phyloP scores from a whole-genome alignment of 139 green algal species.

The Nannochloris sp. region DNA sequence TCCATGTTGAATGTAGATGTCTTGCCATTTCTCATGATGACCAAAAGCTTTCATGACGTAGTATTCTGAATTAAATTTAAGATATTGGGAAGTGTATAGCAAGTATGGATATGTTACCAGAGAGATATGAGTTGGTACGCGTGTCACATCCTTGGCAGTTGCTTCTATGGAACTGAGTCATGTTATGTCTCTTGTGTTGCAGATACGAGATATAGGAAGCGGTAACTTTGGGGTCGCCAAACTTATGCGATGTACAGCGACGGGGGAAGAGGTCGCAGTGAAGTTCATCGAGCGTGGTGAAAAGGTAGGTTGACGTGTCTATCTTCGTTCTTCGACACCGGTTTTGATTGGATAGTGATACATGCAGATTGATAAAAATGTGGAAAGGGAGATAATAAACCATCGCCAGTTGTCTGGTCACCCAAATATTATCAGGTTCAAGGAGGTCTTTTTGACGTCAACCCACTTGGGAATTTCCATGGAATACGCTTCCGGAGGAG shows the following conservation, averaged over 20 bases:
- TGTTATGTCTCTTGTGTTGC: not conserved
- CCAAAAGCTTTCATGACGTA: no score
- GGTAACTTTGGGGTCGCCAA: slow-evolving; percentile 95
- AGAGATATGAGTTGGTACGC: slow-evolving; percentile 1
- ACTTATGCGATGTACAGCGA: slow-evolving; percentile 50
- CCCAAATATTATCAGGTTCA: slow-evolving; percentile 96
- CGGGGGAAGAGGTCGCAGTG: slow-evolving; percentile 63
- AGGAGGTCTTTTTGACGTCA: slow-evolving; percentile 67
- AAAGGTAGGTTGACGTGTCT: slow-evolving; percentile 29
- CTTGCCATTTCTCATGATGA: no score
- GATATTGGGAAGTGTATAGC: no score
- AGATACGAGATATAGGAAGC: slow-evolving; percentile 68
- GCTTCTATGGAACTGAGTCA: not conserved
- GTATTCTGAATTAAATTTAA: no score
- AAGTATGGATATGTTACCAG: slow-evolving; percentile 2
- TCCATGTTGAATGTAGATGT: no score
- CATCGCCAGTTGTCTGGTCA: slow-evolving; percentile 80
- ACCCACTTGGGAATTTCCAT: slow-evolving; percentile 74
- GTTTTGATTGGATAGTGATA: not conserved
- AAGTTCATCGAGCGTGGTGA: slow-evolving; percentile 75
- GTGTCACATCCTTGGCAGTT: slow-evolving; percentile 2
- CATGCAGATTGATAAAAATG: slow-evolving; percentile 91
- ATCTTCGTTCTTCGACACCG: not conserved
- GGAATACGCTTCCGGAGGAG: slow-evolving; percentile 77
- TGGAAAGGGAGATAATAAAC: slow-evolving; percentile 97